Percentiles rank a stretch among this genome's conserved stretches.
Conservation (phyloP, 768 basidiomycete genomes). For the Baorangia bicolor region DNA sequence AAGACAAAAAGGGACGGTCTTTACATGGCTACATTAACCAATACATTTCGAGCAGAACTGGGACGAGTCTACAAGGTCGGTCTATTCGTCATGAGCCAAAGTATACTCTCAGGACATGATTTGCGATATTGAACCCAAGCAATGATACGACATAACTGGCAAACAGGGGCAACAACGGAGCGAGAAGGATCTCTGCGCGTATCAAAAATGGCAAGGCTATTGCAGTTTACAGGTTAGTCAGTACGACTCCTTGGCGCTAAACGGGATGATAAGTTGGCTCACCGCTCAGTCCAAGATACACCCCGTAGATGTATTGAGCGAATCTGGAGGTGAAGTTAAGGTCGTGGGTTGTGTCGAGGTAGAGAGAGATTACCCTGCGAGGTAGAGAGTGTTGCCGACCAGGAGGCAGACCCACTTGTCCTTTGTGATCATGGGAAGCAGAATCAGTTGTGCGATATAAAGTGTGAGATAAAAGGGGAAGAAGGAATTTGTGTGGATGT, state of each 20-base stretch:
- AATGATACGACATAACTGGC: conserved; percentile 83
- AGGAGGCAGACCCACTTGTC: conserved; percentile 94
- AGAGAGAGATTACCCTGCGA: conserved; percentile 66
- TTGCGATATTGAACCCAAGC: conserved; percentile 88
- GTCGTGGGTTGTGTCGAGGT: neutral
- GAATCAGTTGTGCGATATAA: conserved; percentile 84
- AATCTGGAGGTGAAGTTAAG: conserved; percentile 47
- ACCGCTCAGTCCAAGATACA: conserved; percentile 86
- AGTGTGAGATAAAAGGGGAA: conserved; percentile 91
- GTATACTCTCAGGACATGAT: conserved; percentile 76
- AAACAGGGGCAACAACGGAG: conserved; percentile 85
- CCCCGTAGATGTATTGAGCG: conserved; percentile 88
- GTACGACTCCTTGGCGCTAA: neutral
- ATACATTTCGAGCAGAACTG: neutral
- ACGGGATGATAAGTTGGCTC: conserved; percentile 21
- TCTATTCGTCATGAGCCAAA: conserved; percentile 51
- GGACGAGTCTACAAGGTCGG: neutral
- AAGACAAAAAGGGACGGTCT: neutral
- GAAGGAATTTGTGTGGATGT: conserved; percentile 96
- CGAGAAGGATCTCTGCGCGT: conserved; percentile 85
- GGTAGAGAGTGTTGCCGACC: conserved; percentile 77
- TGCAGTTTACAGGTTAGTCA: conserved; percentile 8
- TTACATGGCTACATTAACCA: conserved; percentile 14
- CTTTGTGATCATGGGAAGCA: conserved; percentile 78
- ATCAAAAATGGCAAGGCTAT: conserved; percentile 92